Base-by-base conservation (phyloP, 768 basidiomycete genomes). In the Lepiota venenata region DNA sequence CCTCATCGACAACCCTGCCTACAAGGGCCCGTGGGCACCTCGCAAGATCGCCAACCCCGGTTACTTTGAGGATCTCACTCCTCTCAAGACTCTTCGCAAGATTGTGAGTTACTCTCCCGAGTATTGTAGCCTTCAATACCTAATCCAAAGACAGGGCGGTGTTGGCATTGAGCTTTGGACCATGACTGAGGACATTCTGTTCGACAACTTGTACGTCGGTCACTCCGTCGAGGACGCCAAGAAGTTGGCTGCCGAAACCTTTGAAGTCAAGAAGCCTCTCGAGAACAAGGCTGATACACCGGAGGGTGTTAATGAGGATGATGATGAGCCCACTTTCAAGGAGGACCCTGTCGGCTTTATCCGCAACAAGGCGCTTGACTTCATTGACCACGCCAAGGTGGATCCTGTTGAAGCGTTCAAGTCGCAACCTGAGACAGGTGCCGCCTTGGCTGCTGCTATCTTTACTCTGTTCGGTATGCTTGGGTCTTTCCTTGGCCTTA, bases 101-200 rank as follows among this genome's bases (percentile, higher is more conserved):
- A 96, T 99, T 66, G 89, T 90, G 58, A 57, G 87, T 72, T 36
- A 1, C 25, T 6, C 56, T 15, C 10, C 4, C n/a, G 10, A 22
- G 16, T n/a, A 8, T 2, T 45, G 9, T 12, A 14, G 46, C 3
- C 14, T 18, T 12, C 32, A 32, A 32, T 60, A 48, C 47, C 48
- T 61, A 3, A 62, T 45, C 36, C 14, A 21, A 35, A 32, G 18
- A 46, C 56, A 90, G 88, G 91, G 92, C 61, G 94, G 93, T 73
- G 83, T 97, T 58, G 95, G 95, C 65, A 95, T 98, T 61, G 97
- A 99, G 73, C 85, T 98, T 63, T 99, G 97, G 97, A 96, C 96
- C 43, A 99, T 98, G 97, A 96, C 95, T 40, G 91, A 91, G 71
- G 87, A 91, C 66, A 94, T 94, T 62, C 79, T 94, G 61, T 95